phyloP scores from a whole-genome alignment of 345 rosid genomes.

The Eucalyptus cloeziana region DNA sequence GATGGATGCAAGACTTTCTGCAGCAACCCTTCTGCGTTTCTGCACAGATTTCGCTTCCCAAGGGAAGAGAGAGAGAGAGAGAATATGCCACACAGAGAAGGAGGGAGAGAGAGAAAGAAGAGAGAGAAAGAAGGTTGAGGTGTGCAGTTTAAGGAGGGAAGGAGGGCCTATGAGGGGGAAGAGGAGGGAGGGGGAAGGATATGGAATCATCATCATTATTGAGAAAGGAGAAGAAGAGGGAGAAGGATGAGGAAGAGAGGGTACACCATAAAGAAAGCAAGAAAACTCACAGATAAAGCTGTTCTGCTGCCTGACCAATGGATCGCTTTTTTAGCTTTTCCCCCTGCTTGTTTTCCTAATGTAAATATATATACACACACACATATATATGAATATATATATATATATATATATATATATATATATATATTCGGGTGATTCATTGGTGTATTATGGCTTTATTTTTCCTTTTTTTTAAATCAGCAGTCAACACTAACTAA shows the following conservation, averaged over 20 bases:
- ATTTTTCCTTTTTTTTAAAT: neutral
- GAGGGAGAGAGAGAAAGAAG: neutral
- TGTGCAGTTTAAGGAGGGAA: neutral
- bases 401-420: too few relatives aligned
- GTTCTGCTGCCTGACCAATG: neutral
- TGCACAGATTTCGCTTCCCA: neutral
- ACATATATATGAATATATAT: too few relatives aligned
- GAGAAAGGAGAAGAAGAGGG: neutral
- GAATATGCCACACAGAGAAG: neutral
- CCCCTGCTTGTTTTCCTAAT: neutral
- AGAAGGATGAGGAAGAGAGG: neutral
- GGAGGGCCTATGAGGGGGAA: too few relatives aligned
- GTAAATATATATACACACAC: neutral
- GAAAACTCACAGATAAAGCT: neutral
- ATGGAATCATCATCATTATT: slow-evolving; percentile 22
- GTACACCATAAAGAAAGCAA: neutral
- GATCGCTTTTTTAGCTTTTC: neutral
- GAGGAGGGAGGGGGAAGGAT: neutral
- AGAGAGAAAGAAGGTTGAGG: neutral
- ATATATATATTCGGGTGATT: neutral
- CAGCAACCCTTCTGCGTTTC: neutral
- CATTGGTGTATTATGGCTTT: neutral
- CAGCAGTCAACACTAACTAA: neutral
- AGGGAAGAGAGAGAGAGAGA: neutral
- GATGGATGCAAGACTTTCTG: neutral